A percentile compares a stretch with the other conserved stretches of the same genome.
Conservation (phyloP, 805 yeast species). For the Zygosaccharomyces lentus region DNA sequence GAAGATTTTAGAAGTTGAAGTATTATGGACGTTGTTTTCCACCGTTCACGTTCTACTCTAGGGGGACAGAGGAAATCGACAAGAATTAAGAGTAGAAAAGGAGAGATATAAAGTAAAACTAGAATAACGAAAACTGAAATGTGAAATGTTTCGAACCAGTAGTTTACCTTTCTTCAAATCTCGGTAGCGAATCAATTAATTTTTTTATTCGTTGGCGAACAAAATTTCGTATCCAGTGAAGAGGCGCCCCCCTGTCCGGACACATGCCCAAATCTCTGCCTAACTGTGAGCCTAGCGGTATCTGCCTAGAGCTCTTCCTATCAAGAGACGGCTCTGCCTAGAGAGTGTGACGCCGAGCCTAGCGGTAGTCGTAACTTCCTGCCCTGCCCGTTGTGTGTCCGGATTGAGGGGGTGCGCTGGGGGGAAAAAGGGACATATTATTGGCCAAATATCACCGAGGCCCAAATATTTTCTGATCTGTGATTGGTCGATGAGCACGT, state of each 20-base stretch:
- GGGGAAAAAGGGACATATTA: background rate
- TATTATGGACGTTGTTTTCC: background rate
- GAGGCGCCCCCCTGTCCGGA: background rate
- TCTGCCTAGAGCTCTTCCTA: background rate
- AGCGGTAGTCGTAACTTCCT: background rate
- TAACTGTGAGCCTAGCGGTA: background rate
- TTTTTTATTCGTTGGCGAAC: background rate
- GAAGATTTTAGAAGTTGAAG: background rate
- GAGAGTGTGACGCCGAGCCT: background rate
- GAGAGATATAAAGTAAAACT: background rate
- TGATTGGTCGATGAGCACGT: background rate
- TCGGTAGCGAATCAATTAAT: slow-evolving; percentile 10
- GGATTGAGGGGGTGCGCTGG: background rate
- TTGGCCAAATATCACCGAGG: background rate
- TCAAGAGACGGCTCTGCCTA: background rate
- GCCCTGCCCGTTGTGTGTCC: background rate
- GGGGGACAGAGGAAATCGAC: background rate
- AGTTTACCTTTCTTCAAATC: slow-evolving; percentile 3
- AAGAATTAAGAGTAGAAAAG: background rate
- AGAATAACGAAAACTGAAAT: background rate
- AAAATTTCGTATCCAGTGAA: background rate
- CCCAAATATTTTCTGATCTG: background rate
- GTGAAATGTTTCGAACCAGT: background rate
- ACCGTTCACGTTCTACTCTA: background rate
- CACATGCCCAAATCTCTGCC: background rate